A percentile compares a stretch with the other conserved stretches of the same genome.
Evolutionary conservation across 1,139 yeast genomes (phyloP).

Genomic region (Suhomyces panamericanus): DNA sequence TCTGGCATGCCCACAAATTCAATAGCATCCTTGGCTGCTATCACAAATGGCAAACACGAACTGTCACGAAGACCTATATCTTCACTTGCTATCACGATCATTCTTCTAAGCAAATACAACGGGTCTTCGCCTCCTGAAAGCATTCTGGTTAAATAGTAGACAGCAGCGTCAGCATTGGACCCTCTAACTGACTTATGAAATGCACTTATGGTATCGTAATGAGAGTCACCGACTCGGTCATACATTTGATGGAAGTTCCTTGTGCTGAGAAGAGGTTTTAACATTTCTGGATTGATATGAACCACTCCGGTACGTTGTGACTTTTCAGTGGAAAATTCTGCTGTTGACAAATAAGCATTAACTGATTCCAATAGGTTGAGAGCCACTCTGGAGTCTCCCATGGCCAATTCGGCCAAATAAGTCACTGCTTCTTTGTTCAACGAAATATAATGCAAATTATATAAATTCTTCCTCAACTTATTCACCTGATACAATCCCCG

Average conservation of each 20-base stretch:
- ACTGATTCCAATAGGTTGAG: slow-evolving; percentile 66
- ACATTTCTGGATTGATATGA: slow-evolving; percentile 32
- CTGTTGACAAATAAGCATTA: slow-evolving; percentile 44
- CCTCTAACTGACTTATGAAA: slow-evolving; percentile 92
- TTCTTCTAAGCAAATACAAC: slow-evolving; percentile 81
- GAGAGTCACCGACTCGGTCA: slow-evolving; percentile 87
- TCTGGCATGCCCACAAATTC: slow-evolving; percentile 97
- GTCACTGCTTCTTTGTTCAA: slow-evolving; percentile 58
- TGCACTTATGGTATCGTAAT: slow-evolving; percentile 92
- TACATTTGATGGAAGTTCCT: slow-evolving; percentile 61
- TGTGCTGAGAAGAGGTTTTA: slow-evolving; percentile 40
- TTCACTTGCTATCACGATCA: slow-evolving; percentile 91
- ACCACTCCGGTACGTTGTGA: slow-evolving; percentile 28
- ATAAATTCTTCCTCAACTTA: slow-evolving; percentile 47
- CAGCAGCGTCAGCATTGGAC: slow-evolving; percentile 82
- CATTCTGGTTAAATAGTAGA: slow-evolving; percentile 86
- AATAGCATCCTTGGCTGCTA: slow-evolving; percentile 81
- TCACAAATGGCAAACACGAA: slow-evolving; percentile 79
- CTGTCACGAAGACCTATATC: slow-evolving; percentile 86
- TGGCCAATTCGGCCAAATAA: slow-evolving; percentile 73
- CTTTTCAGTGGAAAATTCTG: slow-evolving; percentile 22
- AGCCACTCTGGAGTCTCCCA: slow-evolving; percentile 88
- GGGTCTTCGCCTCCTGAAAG: slow-evolving; percentile 93
- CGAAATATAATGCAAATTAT: slow-evolving; percentile 47
- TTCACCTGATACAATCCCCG: slow-evolving; percentile 66